Evolutionary conservation across 2,329 filamentous ascomycete species (phyloP).

Genomic region (Colletotrichum chlorophyti): DNA sequence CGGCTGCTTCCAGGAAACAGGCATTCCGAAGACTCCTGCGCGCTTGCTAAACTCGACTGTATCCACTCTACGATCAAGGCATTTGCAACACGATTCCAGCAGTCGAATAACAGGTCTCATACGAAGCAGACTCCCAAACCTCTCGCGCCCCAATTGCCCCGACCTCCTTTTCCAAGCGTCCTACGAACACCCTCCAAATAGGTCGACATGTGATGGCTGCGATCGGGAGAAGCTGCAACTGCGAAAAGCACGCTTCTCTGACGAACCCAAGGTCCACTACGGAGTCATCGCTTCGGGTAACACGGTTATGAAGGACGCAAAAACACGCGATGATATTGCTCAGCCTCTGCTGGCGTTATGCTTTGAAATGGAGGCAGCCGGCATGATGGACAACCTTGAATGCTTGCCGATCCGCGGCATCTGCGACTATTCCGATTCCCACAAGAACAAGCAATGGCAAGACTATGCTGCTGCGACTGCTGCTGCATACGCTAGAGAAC

Average conservation of each 20-base stretch:
- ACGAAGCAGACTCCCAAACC: not conserved
- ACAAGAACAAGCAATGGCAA: conserved; percentile 45
- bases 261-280: conserved; percentile 21
- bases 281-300: conserved; percentile 38
- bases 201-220: not conserved
- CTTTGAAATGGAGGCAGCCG: conserved; percentile 38
- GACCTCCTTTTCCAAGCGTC: conserved; percentile 1
- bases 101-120: not conserved
- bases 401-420: conserved; percentile 43
- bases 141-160: not conserved
- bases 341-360: not conserved
- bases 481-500: conserved; percentile 33
- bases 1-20: conserved; percentile 21
- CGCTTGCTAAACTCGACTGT: conserved; percentile 8
- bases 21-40: not conserved
- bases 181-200: not conserved
- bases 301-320: conserved; percentile 40
- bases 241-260: not conserved
- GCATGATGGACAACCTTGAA: conserved; percentile 30
- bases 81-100: not conserved
- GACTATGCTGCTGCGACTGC: conserved; percentile 40
- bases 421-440: conserved; percentile 45
- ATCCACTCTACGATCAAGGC: conserved; percentile 14
- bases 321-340: conserved; percentile 37
- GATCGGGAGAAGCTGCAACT: not conserved